Evolutionary conservation across 2,329 filamentous ascomycete genomes (phyloP).

Genomic region (Zasmidium angulare): DNA sequence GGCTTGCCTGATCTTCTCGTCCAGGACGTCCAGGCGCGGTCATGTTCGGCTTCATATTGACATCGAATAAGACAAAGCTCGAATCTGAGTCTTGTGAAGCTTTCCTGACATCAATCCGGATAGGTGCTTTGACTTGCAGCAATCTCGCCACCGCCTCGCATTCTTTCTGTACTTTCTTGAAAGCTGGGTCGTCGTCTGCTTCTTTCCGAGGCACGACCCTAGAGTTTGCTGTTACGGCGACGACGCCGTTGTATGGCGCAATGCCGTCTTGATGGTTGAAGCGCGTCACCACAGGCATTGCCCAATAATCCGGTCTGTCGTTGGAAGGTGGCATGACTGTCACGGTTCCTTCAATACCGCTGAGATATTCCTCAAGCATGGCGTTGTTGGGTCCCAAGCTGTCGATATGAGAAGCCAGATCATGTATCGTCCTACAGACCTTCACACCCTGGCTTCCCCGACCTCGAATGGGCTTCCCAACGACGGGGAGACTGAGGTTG

Average conservation of each 20-base stretch:
- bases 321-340: slow-evolving; percentile 52
- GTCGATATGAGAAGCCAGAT: slow-evolving; percentile 38
- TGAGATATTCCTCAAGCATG: slow-evolving; percentile 51
- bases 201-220: slow-evolving; percentile 37
- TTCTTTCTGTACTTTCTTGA: slow-evolving; percentile 37
- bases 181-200: slow-evolving; percentile 34
- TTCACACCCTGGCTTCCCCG: slow-evolving; percentile 53
- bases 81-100: slow-evolving; percentile 31
- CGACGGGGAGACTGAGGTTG: slow-evolving; percentile 36
- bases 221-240: slow-evolving; percentile 52
- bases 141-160: slow-evolving; percentile 43
- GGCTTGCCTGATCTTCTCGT: slow-evolving; percentile 49
- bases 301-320: slow-evolving; percentile 39
- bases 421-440: slow-evolving; percentile 39
- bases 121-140: slow-evolving; percentile 45
- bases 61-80: slow-evolving; percentile 51
- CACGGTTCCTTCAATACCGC: slow-evolving; percentile 52
- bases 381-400: slow-evolving; percentile 41
- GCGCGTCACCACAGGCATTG: slow-evolving; percentile 46
- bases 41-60: slow-evolving; percentile 56
- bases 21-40: slow-evolving; percentile 50
- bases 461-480: slow-evolving; percentile 52
- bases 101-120: slow-evolving; percentile 50
- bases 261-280: slow-evolving; percentile 51
- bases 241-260: slow-evolving; percentile 51